Percentiles rank a stretch among this genome's conserved stretches.
Conservation (phyloP, 164 flowering plant species). For the Taxillus chinensis region DNA sequence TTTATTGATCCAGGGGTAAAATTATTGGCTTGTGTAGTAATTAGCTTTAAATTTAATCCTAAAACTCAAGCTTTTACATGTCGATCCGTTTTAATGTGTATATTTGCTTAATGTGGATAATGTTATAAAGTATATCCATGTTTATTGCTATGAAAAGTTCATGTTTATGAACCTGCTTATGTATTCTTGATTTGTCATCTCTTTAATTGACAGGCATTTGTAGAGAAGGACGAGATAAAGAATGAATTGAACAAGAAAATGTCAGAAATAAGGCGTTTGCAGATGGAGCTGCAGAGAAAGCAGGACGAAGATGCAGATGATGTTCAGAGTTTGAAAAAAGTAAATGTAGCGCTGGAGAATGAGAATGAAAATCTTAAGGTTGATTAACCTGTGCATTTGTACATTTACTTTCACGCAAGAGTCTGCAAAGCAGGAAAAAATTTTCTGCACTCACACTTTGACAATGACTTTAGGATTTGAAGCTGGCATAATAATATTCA, state of each 20-base stretch:
- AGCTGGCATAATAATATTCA: background rate
- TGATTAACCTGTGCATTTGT: background rate
- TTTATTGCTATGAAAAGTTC: no score
- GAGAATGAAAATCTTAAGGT: conserved; percentile 75
- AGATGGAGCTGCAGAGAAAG: conserved; percentile 42
- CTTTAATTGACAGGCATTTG: conserved; percentile 28
- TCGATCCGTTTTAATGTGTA: no score
- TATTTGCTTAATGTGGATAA: no score
- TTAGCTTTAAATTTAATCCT: no score
- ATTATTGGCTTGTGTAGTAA: no score
- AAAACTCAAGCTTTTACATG: no score
- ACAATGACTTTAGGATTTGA: background rate
- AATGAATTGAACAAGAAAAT: conserved; percentile 52
- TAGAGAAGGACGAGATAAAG: conserved; percentile 42
- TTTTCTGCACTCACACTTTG: background rate
- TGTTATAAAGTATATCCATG: no score
- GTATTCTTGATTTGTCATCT: background rate
- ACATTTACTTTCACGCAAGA: conserved; percentile 3
- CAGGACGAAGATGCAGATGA: conserved; percentile 31
- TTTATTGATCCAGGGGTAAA: no score
- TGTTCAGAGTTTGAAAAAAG: conserved; percentile 33
- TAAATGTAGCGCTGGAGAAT: conserved; percentile 43
- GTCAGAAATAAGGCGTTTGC: conserved; percentile 49
- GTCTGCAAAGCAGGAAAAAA: no score
- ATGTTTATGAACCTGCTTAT: background rate